Evolutionary conservation across 176 grass and related monocot species (phyloP).

Genomic region (Paspalum notatum): DNA sequence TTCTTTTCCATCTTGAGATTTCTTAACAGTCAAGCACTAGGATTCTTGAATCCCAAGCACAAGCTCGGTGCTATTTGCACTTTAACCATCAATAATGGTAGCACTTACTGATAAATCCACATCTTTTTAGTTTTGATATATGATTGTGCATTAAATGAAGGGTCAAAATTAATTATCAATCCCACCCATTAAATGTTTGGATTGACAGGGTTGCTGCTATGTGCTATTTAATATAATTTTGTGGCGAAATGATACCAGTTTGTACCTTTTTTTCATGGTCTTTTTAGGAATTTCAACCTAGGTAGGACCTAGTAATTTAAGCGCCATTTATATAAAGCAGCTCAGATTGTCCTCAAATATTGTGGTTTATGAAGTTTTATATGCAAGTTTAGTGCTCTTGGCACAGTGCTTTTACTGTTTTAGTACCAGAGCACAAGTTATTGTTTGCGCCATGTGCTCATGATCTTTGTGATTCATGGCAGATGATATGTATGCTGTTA

Average conservation of each 20-base stretch:
- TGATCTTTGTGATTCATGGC: slow-evolving; percentile 3
- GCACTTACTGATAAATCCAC: neutral
- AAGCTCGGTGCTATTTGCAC: neutral
- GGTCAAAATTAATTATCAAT: neutral
- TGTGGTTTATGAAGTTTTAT: slow-evolving; percentile 13
- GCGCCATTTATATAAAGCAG: neutral
- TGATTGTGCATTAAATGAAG: slow-evolving; percentile 10
- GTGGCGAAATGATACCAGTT: neutral
- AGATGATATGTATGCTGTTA: neutral
- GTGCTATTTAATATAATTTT: neutral
- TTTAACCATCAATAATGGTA: neutral
- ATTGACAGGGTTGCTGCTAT: neutral
- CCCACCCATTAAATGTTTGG: neutral
- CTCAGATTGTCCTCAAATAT: neutral
- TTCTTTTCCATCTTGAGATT: neutral
- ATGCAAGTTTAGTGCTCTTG: neutral
- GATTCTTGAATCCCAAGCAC: neutral
- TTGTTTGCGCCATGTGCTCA: neutral
- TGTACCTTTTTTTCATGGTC: slow-evolving; percentile 4
- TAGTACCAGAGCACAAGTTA: neutral
- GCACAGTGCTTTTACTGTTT: neutral
- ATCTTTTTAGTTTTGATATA: neutral
- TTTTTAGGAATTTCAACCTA: neutral
- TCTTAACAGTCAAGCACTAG: neutral
- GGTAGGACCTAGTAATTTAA: neutral